phyloP scores from a whole-genome alignment of 2,329 filamentous ascomycete genomes.

The Xylariaceae sp. region DNA sequence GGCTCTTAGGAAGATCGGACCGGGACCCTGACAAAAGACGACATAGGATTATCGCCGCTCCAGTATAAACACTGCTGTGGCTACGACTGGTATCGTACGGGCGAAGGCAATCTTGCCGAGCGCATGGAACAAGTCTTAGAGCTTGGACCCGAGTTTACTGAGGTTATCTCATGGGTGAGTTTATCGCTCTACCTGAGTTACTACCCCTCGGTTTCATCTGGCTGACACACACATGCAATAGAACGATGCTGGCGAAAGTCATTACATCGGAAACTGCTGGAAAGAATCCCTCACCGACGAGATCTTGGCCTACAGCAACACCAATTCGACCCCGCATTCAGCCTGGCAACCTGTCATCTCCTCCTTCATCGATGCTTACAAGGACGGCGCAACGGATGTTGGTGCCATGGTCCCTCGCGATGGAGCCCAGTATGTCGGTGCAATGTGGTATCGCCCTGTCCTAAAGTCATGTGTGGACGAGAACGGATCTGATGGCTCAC shows the following conservation, averaged over 20 bases:
- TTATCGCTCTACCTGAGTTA: neutral
- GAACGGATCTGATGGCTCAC: constrained; percentile 20
- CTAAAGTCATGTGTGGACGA: constrained; percentile 12
- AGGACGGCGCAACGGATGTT: constrained; percentile 20
- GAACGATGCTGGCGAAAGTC: constrained; percentile 37
- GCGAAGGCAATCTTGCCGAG: constrained; percentile 34
- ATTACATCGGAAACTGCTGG: constrained; percentile 37
- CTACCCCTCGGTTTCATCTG: neutral
- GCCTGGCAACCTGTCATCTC: constrained; percentile 35
- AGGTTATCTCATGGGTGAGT: constrained; percentile 33
- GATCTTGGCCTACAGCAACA: constrained; percentile 32
- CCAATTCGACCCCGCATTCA: constrained; percentile 26
- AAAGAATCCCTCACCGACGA: constrained; percentile 27
- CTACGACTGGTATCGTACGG: constrained; percentile 32
- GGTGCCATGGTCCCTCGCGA: constrained; percentile 22
- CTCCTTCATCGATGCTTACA: constrained; percentile 37
- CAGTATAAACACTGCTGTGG: constrained; percentile 35
- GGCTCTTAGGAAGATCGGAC: no score
- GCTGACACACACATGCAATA: constrained; percentile 5
- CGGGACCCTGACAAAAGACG: no score
- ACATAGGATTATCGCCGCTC: constrained; percentile 27
- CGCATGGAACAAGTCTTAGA: constrained; percentile 36
- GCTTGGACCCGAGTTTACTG: constrained; percentile 32
- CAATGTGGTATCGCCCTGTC: constrained; percentile 33
- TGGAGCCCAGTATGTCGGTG: constrained; percentile 25